A percentile compares a stretch with the other conserved stretches of the same genome.
Conservation (phyloP, 2,329 filamentous ascomycete species). For the Plenodomus biglobosus region DNA sequence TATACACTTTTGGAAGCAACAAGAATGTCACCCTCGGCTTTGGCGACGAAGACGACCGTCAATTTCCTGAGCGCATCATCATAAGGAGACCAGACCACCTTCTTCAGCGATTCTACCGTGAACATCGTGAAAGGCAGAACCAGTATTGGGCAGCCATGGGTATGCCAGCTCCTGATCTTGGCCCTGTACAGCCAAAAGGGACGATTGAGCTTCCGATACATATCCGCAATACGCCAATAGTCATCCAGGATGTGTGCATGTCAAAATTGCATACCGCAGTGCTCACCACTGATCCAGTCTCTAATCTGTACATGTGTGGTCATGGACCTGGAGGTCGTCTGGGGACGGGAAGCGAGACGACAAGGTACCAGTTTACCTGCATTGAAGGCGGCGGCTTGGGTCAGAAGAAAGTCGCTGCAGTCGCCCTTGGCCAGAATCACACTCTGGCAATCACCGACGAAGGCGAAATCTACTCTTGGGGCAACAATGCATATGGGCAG, state of each 20-base stretch:
- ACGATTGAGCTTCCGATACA: slow-evolving; percentile 68
- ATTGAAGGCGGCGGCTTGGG: slow-evolving; percentile 73
- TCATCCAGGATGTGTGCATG: slow-evolving; percentile 80
- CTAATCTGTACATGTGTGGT: slow-evolving; percentile 90
- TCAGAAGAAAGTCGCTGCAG: slow-evolving; percentile 71
- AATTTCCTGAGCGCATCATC: slow-evolving; percentile 82
- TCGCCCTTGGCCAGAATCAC: slow-evolving; percentile 90
- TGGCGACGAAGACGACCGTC: slow-evolving; percentile 92
- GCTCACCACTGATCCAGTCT: slow-evolving; percentile 80
- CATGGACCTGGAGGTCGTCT: slow-evolving; percentile 88
- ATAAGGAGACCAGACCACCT: slow-evolving; percentile 77
- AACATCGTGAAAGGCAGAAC: slow-evolving; percentile 58
- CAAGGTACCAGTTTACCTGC: slow-evolving; percentile 80
- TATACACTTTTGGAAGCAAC: slow-evolving; percentile 95
- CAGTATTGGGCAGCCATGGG: slow-evolving; percentile 46
- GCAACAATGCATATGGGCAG: slow-evolving; percentile 81
- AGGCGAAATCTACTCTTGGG: slow-evolving; percentile 95
- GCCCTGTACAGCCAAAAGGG: slow-evolving; percentile 35
- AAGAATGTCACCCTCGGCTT: slow-evolving; percentile 91
- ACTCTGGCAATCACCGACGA: slow-evolving; percentile 80
- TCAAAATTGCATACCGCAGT: slow-evolving; percentile 91
- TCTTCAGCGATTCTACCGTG: slow-evolving; percentile 70
- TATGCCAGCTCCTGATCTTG: slow-evolving; percentile 22
- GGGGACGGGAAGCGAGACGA: slow-evolving; percentile 86
- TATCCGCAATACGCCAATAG: slow-evolving; percentile 69